A percentile compares a stretch with the other conserved stretches of the same genome.
phyloP scores from a whole-genome alignment of 768 basidiomycete genomes.

The Phlebiopsis gigantea region DNA sequence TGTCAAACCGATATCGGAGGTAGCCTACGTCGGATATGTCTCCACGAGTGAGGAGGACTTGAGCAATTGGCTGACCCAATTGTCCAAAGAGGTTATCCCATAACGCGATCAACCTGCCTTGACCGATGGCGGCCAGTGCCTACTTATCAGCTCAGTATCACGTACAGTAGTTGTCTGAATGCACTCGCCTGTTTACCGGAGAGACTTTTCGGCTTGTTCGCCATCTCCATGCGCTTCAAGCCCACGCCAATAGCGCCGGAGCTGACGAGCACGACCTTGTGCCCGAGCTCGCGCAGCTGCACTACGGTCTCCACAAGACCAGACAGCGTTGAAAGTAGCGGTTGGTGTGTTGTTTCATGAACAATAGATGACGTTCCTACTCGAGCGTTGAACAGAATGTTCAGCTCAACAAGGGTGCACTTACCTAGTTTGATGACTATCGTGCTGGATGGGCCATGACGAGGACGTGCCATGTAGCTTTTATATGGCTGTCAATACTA shows the following conservation, averaged over 20 bases:
- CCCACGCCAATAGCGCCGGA: slow-evolving; percentile 99
- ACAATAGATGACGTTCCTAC: slow-evolving; percentile 95
- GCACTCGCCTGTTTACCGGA: slow-evolving; percentile 82
- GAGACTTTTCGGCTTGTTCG: slow-evolving; percentile 74
- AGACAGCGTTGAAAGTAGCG: slow-evolving; percentile 86
- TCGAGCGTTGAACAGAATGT: not conserved
- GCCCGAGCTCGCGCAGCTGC: slow-evolving; percentile 69
- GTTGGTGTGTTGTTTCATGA: slow-evolving; percentile 88
- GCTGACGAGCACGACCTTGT: slow-evolving; percentile 92
- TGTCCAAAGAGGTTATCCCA: slow-evolving; percentile 97
- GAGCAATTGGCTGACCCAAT: slow-evolving; percentile 92
- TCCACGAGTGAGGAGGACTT: slow-evolving; percentile 88
- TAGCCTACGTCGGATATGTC: slow-evolving; percentile 92
- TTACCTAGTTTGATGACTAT: slow-evolving; percentile 32
- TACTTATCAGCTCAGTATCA: slow-evolving; percentile 31
- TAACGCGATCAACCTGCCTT: slow-evolving; percentile 91
- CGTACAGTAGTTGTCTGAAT: not conserved
- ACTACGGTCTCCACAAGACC: slow-evolving; percentile 90
- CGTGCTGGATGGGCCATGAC: slow-evolving; percentile 21
- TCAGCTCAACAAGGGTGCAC: not conserved
- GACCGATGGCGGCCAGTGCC: slow-evolving; percentile 96
- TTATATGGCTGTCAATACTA: not conserved
- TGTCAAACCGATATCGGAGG: slow-evolving; percentile 7
- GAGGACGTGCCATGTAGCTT: slow-evolving; percentile 21
- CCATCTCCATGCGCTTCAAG: slow-evolving; percentile 83